A percentile compares a stretch with the other conserved stretches of the same genome.
Conservation (phyloP, 2,329 filamentous ascomycete species). For the Xenoacremonium recifei region DNA sequence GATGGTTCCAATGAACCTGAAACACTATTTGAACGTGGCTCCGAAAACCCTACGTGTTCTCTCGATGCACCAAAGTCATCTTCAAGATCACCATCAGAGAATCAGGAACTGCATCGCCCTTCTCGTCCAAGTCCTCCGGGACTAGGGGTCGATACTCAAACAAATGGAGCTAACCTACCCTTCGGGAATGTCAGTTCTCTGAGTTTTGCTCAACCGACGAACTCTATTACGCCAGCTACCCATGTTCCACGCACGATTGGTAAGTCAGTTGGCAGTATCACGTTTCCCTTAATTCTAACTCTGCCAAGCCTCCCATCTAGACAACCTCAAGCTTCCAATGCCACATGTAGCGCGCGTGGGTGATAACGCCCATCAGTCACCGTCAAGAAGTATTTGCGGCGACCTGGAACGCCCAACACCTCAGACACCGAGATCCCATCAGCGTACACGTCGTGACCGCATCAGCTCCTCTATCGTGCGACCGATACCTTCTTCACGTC, state of each 20-base stretch:
- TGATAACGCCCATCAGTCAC: conserved; percentile 4
- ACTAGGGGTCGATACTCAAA: no score
- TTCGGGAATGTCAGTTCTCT: neutral
- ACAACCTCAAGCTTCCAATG: conserved; percentile 4
- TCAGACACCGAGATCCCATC: conserved; percentile 14
- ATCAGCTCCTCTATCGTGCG: conserved; percentile 6
- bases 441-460: neutral
- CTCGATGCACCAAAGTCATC: neutral
- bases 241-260: no score
- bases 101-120: no score
- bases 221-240: neutral
- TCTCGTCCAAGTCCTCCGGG: no score
- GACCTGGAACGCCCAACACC: conserved; percentile 30
- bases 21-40: neutral
- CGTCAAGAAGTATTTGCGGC: conserved; percentile 27
- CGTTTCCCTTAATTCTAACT: no score
- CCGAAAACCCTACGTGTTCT: no score
- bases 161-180: no score
- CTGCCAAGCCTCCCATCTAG: no score
- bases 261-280: no score
- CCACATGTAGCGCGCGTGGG: conserved; percentile 4
- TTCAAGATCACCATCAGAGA: neutral
- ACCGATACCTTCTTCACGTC: conserved; percentile 1
- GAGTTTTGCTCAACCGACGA: neutral
- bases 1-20: neutral